These are phyloP conservation scores for Dillenia turbinata DNA, from an alignment of 164 flowering plant species.

Conservation along the genomic window DNA sequence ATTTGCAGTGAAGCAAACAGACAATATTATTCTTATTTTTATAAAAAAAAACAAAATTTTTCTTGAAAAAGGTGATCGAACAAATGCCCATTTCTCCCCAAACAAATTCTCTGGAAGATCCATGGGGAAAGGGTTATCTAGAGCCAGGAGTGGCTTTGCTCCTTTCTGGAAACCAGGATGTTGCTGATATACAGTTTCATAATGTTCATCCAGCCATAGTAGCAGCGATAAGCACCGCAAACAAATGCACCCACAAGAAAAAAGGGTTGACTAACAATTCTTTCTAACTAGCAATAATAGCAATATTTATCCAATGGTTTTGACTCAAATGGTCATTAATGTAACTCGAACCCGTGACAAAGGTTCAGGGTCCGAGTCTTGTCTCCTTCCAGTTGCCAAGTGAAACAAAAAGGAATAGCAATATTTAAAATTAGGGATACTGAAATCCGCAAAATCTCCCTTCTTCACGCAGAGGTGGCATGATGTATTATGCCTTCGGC, in stretches of 20 bases:
- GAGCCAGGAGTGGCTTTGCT: constrained; percentile 72
- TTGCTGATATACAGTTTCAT: constrained; percentile 75
- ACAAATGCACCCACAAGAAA: constrained; percentile 2
- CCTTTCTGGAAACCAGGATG: constrained; percentile 97
- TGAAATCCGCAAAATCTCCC: too few relatives aligned
- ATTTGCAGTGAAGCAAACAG: too few relatives aligned
- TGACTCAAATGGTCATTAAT: too few relatives aligned
- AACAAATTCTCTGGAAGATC: constrained; percentile 85
- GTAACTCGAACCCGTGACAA: too few relatives aligned
- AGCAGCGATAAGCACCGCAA: constrained; percentile 81
- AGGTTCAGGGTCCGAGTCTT: too few relatives aligned
- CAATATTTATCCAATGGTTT: background rate
- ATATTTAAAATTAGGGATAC: too few relatives aligned
- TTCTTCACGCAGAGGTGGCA: too few relatives aligned
- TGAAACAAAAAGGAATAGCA: background rate
- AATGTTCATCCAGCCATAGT: constrained; percentile 95
- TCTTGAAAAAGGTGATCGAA: constrained; percentile 93
- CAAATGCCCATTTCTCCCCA: constrained; percentile 98
- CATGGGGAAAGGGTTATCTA: constrained; percentile 95
- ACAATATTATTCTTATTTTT: too few relatives aligned
- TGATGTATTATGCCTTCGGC: too few relatives aligned
- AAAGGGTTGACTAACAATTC: background rate
- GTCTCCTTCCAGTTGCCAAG: too few relatives aligned
- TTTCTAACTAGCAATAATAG: background rate
- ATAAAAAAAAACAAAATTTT: background rate